Base-by-base conservation (phyloP, 2,329 filamentous ascomycete species). In the Verticillium isaacii region DNA sequence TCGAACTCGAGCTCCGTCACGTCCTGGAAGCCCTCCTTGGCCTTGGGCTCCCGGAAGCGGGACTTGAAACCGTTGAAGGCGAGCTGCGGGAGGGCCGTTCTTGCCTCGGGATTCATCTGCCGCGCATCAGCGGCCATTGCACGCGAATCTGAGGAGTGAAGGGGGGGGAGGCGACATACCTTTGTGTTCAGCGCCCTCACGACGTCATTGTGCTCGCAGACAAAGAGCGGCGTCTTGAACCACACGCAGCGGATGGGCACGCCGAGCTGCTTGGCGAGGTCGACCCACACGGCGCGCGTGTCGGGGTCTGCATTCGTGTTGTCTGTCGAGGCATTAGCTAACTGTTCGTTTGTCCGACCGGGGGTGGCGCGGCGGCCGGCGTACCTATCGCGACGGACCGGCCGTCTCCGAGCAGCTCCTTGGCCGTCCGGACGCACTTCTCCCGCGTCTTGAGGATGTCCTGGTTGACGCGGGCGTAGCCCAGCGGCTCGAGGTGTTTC, bases 221-320 rank as follows among this genome's bases (percentile, higher is more conserved):
- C 73, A 54, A 84, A 82, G 32, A 87, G 74, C 1, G 88, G 81
- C 14, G 92, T 89, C 59, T 88, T 90, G 78, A 99, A 95, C 75
- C 90, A 89, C 11, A 98, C 81, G 71, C 94, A 96, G 56, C 94
- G 89, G 68, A 97, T 90, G 2, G 91, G 89, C 2, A 96, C 81
- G 4, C 85, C 79, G 69, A 86, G 78, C 68, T 89, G 89, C 66
- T 82, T 83, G 19, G 93, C 93, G 34, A 98, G 76, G 32, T 85
- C 79, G 36, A 92, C 76, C 94, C 94, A 98, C 63, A 90, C 78
- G n/a, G 84, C 82, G 66, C 95, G 85, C 29, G 89, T 92, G 59
- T 91, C 89, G 12, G 81, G 73, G 75, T 96, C 90, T 34, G 93
- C 86, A 72, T 99, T 99, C n/a, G 95, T 98, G 74, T 97, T 98